Base-by-base conservation (phyloP, 1,284 basidiomycete genomes). In the Clitocybe nebularis region DNA sequence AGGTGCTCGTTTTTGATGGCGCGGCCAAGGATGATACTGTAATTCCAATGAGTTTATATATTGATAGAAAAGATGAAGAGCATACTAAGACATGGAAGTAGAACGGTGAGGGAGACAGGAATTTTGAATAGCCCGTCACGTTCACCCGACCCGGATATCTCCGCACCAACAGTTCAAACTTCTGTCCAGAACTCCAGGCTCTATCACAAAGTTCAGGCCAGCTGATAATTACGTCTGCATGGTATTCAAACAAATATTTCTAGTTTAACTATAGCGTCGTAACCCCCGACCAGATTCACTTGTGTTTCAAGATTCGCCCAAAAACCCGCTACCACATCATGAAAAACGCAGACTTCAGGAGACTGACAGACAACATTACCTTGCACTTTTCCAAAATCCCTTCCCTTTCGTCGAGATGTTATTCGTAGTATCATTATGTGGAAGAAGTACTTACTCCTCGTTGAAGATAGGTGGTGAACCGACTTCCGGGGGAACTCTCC, bases 1-100 rank as follows among this genome's bases (percentile, higher is more conserved):
- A 89, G 74, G 69, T 85, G 81, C 68, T 89, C 84, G 58, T 77
- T 83, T 71, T 84, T 85, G 57, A 89, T 71, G 58, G 72, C 75
- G 55, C 84, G 82, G 61, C 86, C 85, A 49, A 87, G 62, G 57
- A 89, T 81, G 42, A 74, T 68, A 72, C 82, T 85, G 56, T 43
- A 21, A 22, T 37, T 16, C 26, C 11, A 13, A 32, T 17, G 16
- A 39, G 38, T 36, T 30, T 14, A 8, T 24, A 8, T 14, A 8
- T 1, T 9, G 17, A 5, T 29, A 13, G 36, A 14, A 8, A 39
- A 13, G 21, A 10, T 24, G 14, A 39, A 17, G 29, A 38, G 53
- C 58, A 41, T 44, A 61, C 59, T 61, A 61, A 36, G 57, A 57
- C 59, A 61, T 61, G 44, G 46, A 25, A 24, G 41, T 36, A 36